These are phyloP conservation scores for Torulaspora maleeae DNA, from an alignment of 805 yeast genomes.

Conservation along the genomic window DNA sequence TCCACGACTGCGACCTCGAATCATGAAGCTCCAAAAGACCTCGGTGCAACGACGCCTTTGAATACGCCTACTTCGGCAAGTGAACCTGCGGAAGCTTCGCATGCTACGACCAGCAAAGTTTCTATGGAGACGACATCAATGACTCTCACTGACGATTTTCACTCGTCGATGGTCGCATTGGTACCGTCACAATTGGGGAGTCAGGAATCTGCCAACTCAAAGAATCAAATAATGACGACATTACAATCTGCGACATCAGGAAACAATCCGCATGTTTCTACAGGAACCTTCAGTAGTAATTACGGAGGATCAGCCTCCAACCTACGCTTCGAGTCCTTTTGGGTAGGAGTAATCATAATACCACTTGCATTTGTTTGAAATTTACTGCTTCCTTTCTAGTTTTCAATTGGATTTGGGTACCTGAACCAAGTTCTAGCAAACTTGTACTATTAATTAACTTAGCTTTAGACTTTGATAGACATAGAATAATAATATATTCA, in stretches of 20 bases:
- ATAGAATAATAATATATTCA: too few relatives aligned
- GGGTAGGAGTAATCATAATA: slow-evolving; percentile 1
- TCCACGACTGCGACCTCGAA: too few relatives aligned
- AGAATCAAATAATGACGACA: neutral
- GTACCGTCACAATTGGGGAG: neutral
- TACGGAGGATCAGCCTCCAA: slow-evolving; percentile 5
- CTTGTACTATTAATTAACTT: neutral
- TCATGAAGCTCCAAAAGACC: too few relatives aligned
- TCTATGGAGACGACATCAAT: too few relatives aligned
- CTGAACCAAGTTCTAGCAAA: neutral
- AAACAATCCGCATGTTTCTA: neutral
- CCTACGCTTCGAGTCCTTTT: neutral
- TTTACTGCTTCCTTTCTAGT: neutral
- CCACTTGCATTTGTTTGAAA: slow-evolving; percentile 8
- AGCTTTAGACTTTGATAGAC: too few relatives aligned
- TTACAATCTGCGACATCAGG: neutral
- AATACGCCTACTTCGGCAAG: too few relatives aligned
- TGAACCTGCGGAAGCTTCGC: too few relatives aligned
- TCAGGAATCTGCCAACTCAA: neutral
- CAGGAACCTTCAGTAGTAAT: neutral
- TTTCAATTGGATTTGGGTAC: neutral
- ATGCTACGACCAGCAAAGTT: too few relatives aligned
- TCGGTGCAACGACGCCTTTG: too few relatives aligned
- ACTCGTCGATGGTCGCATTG: too few relatives aligned
- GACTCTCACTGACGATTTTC: too few relatives aligned